These are phyloP conservation scores for Cladorrhinum sp. DNA, from an alignment of 2,329 filamentous ascomycete genomes.

Conservation along the genomic window DNA sequence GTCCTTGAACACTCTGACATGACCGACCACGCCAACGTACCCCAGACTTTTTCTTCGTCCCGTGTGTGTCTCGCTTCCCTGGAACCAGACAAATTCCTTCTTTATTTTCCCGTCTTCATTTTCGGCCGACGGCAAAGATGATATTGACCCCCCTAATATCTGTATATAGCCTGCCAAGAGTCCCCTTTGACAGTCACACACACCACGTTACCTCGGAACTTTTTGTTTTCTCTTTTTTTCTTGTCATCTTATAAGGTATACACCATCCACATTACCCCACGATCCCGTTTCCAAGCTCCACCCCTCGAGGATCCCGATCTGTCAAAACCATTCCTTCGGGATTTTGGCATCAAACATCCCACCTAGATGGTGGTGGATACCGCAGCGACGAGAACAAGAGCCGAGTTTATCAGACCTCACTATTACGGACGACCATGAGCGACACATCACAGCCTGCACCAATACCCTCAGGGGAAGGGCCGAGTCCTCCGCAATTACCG, in stretches of 20 bases:
- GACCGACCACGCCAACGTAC: no score
- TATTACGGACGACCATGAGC: constrained; percentile 12
- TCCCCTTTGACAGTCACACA: neutral
- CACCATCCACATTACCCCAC: no score
- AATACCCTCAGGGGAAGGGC: neutral
- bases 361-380: no score
- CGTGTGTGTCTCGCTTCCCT: neutral
- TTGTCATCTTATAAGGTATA: neutral
- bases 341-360: no score
- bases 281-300: neutral
- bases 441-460: constrained; percentile 3
- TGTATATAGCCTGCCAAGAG: constrained; percentile 1
- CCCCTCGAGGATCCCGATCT: no score
- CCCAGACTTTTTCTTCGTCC: neutral
- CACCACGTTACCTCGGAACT: no score
- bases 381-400: no score
- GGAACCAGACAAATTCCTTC: no score
- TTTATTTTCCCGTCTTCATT: no score
- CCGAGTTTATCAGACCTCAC: no score
- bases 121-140: neutral
- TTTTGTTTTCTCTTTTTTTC: neutral
- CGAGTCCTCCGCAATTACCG: neutral
- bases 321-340: neutral
- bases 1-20: neutral
- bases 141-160: neutral